These are phyloP conservation scores for Fusarium buxicola DNA, from an alignment of 2,329 filamentous ascomycete genomes.

Conservation along the genomic window DNA sequence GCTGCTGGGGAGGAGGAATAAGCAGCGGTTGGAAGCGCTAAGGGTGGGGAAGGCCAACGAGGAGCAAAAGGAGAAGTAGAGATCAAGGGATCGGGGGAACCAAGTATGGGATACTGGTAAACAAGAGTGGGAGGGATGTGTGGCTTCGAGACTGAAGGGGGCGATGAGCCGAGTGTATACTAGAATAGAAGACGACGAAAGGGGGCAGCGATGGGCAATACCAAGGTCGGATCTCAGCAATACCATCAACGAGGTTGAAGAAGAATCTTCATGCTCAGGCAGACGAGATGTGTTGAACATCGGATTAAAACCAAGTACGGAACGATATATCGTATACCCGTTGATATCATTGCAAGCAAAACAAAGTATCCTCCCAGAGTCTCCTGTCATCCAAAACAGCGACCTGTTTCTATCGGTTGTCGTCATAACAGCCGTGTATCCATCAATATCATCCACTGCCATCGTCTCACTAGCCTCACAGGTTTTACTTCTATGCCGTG, in stretches of 20 bases:
- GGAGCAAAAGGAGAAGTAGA: constrained; percentile 17
- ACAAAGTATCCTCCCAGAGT: constrained; percentile 26
- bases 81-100: not conserved
- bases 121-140: not conserved
- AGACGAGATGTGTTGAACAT: constrained; percentile 25
- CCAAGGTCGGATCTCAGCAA: constrained; percentile 1
- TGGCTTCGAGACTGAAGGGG: not conserved
- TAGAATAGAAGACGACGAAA: not conserved
- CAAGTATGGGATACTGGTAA: not conserved
- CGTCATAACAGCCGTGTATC: constrained; percentile 32
- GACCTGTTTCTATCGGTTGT: constrained; percentile 36
- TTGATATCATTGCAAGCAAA: constrained; percentile 47
- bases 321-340: constrained; percentile 43
- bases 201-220: not conserved
- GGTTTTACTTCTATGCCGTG: constrained; percentile 32
- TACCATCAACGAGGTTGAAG: not conserved
- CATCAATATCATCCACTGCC: constrained; percentile 25
- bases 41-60: constrained; percentile 35
- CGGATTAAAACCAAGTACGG: constrained; percentile 35
- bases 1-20: constrained; percentile 76
- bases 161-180: constrained; percentile 2
- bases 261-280: not conserved
- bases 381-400: constrained; percentile 20
- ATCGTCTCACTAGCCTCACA: constrained; percentile 23
- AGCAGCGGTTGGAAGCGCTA: constrained; percentile 68